Percentiles rank a stretch among this genome's conserved stretches.
Evolutionary conservation across 768 basidiomycete species (phyloP).

Genomic region (Auricularia sp.): DNA sequence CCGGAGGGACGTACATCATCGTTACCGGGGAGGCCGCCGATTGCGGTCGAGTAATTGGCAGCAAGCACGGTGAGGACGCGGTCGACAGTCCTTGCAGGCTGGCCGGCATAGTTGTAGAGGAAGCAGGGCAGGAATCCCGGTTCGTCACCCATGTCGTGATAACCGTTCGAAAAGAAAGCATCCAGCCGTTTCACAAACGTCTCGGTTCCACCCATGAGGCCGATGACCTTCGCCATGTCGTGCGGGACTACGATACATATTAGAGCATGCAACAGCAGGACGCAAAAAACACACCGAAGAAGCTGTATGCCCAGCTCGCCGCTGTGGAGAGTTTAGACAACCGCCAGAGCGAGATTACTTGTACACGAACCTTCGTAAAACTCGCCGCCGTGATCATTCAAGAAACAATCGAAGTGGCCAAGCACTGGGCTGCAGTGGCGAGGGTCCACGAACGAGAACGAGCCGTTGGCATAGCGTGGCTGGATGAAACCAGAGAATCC

Average conservation of each 20-base stretch:
- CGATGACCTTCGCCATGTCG: slow-evolving; percentile 10
- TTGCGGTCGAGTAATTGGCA: slow-evolving; percentile 3
- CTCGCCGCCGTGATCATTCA: slow-evolving; percentile 7
- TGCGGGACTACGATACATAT: slow-evolving; percentile 5
- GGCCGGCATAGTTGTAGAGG: slow-evolving; percentile 13
- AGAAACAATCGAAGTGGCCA: slow-evolving; percentile 9
- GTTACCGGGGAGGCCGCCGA: slow-evolving; percentile 11
- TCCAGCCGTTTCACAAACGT: slow-evolving; percentile 9
- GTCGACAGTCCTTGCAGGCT: slow-evolving; percentile 11
- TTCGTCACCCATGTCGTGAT: slow-evolving; percentile 4
- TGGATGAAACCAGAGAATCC: slow-evolving; percentile 13
- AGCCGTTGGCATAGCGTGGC: slow-evolving; percentile 9
- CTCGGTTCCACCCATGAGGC: slow-evolving; percentile 9
- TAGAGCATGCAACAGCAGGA: too few species aligned
- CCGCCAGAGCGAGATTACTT: too few species aligned
- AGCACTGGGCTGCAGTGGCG: slow-evolving; percentile 10
- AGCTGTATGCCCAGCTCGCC: slow-evolving; percentile 11
- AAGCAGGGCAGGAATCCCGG: neutral
- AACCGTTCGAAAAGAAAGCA: slow-evolving; percentile 9
- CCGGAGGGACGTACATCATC: slow-evolving; percentile 8
- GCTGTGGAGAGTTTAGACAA: neutral
- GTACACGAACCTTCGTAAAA: slow-evolving; percentile 5
- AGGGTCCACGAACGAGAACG: slow-evolving; percentile 10
- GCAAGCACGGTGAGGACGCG: slow-evolving; percentile 8
- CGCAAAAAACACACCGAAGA: slow-evolving; percentile 4